Percentiles rank a stretch among this genome's conserved stretches.
Conservation (phyloP, 495 filamentous ascomycete genomes). For the Podospora appendiculata region DNA sequence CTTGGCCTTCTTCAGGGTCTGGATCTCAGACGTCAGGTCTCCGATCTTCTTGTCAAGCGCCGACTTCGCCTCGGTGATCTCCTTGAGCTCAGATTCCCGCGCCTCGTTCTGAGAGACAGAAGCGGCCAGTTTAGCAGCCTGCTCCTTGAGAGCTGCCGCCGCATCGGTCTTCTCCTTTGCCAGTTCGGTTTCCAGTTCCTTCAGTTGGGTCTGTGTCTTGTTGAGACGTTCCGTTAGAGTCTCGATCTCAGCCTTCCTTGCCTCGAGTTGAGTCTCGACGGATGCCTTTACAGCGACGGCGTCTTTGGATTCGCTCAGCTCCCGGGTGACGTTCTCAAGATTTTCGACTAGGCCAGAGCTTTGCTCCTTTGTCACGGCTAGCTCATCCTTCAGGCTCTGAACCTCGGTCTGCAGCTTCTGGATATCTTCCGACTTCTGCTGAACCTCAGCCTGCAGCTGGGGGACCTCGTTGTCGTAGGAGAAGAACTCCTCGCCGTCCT, state of each 20-base stretch:
- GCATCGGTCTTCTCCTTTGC: constrained; percentile 35
- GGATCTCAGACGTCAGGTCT: constrained; percentile 24
- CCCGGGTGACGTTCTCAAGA: constrained; percentile 51
- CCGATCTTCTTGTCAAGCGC: constrained; percentile 24
- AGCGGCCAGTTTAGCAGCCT: constrained; percentile 22
- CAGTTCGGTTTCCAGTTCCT: constrained; percentile 46
- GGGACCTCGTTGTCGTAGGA: constrained; percentile 70
- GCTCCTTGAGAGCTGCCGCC: constrained; percentile 28
- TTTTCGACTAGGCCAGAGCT: constrained; percentile 56
- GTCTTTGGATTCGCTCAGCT: constrained; percentile 52
- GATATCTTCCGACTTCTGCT: constrained; percentile 36
- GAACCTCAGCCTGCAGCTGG: constrained; percentile 54
- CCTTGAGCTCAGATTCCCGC: constrained; percentile 25
- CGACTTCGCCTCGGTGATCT: constrained; percentile 21
- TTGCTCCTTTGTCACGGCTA: constrained; percentile 51
- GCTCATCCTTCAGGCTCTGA: constrained; percentile 27
- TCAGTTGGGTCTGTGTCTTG: constrained; percentile 38
- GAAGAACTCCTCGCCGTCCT: constrained; percentile 83
- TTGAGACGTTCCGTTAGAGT: constrained; percentile 46
- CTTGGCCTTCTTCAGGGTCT: constrained; percentile 29
- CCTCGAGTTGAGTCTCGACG: constrained; percentile 40
- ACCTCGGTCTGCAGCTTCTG: constrained; percentile 29
- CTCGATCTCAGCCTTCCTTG: constrained; percentile 36
- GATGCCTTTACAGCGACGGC: constrained; percentile 46
- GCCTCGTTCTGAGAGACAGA: constrained; percentile 25